Evolutionary conservation across 805 yeast genomes (phyloP).

Genomic region (Cyberlindnera mississippiensis): DNA sequence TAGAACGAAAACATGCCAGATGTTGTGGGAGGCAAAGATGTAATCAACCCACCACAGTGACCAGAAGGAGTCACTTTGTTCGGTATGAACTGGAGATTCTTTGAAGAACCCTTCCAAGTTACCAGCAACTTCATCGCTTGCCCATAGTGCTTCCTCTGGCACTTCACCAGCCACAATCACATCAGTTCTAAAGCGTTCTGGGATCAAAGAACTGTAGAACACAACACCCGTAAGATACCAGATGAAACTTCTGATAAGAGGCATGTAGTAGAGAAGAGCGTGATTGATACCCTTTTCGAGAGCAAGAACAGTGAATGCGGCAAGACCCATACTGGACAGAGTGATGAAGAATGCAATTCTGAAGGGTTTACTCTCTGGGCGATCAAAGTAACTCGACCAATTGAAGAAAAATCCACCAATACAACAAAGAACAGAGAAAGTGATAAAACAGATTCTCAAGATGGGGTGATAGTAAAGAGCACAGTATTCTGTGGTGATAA

Average conservation of each 20-base stretch:
- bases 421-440: constrained; percentile 65
- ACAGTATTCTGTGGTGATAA: constrained; percentile 80
- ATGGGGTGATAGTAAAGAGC: constrained; percentile 60
- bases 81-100: constrained; percentile 35
- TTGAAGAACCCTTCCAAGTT: constrained; percentile 37
- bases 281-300: constrained; percentile 50
- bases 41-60: constrained; percentile 87
- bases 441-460: constrained; percentile 47
- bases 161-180: constrained; percentile 46
- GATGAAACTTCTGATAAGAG: constrained; percentile 64
- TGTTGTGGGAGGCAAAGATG: constrained; percentile 71
- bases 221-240: constrained; percentile 82
- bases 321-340: constrained; percentile 69
- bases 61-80: constrained; percentile 34
- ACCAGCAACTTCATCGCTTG: constrained; percentile 29
- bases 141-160: constrained; percentile 34
- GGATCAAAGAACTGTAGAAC: constrained; percentile 82
- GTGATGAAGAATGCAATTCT: constrained; percentile 79
- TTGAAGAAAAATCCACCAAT: constrained; percentile 69
- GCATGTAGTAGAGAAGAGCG: constrained; percentile 55
- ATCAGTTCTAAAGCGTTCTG: constrained; percentile 83
- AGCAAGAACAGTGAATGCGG: constrained; percentile 56
- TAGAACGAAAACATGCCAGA: constrained; percentile 92
- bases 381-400: constrained; percentile 91
- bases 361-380: constrained; percentile 75